Evolutionary conservation across 371 early-diverging fungal genomes (phyloP), one percentile per base, ranked within the genome.

Genomic region (Mortierella polycephala): DNA sequence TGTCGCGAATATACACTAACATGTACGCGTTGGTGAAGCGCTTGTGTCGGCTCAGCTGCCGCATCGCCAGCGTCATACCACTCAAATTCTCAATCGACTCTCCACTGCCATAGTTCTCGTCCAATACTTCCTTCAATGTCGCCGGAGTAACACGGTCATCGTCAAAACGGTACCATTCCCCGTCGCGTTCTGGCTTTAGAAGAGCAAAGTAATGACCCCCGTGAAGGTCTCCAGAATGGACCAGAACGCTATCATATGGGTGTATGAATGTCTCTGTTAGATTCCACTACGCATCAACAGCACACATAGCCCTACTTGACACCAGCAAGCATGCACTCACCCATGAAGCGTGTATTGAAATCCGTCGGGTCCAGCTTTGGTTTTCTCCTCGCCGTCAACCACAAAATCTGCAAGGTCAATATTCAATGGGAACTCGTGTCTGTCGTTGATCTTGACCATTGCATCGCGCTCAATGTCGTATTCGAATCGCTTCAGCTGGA

Each of bases 191-290:
- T 12, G 98, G 96, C 62, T 91, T 90, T 72, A 99, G 79, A 65
- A 96, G 85, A 6, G 97, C 97, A 88, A 95, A 97, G 83, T 99
- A 99, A 86, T 99, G 99, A 1, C 99, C 99, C 64, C 97, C 96
- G 72, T 94, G 89, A 37, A 96, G 76, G 77, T 96, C 97, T 53
- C 99, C 99, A 69, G 92, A 92, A 77, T 99, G 99, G 12, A 99
- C 99, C 53, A 99, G 87, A 0, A 99, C 99, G 63, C 96, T 91
- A 77, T 57, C 67, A 18, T 12, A 6, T 21, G 7, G 2, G 12
- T 51, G 23, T 44, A 41, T 6, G 23, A 49, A 20, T 18, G 41
- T n/a, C 10, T 58, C 18, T 23, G 16, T 52, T 1, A 16, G 21
- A 51, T 51, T 39, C 4, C 13, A 30, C 20, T 14, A 8, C 39